Conservation (phyloP, 768 basidiomycete species). For the Leccinum rimulosum region DNA sequence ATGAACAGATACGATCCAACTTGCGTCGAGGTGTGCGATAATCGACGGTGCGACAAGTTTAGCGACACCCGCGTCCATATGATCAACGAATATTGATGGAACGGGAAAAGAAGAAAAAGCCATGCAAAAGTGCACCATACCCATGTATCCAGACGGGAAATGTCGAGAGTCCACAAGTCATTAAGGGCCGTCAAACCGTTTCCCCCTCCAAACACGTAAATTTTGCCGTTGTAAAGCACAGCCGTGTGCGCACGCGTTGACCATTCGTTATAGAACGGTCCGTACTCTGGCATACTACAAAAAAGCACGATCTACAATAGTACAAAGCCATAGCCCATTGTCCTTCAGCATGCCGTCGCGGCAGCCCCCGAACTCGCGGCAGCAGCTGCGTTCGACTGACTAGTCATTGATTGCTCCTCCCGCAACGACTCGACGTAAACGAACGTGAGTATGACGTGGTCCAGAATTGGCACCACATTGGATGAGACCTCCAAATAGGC, state of each 20-base stretch:
- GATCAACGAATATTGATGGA: conserved; percentile 12
- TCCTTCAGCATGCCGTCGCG: no score
- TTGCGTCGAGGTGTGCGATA: conserved; percentile 85
- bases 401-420: no score
- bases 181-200: conserved; percentile 88
- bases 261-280: no score
- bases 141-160: conserved; percentile 41
- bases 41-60: conserved; percentile 47
- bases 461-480: no score
- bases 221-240: conserved; percentile 63
- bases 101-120: background rate
- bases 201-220: conserved; percentile 91
- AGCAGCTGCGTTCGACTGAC: no score
- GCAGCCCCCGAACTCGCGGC: no score
- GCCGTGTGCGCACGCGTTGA: conserved; percentile 88
- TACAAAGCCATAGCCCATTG: no score
- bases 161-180: conserved; percentile 87
- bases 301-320: no score
- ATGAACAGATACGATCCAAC: conserved; percentile 92
- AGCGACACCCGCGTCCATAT: conserved; percentile 30
- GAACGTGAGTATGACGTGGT: no score
- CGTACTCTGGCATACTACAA: no score
- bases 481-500: no score
- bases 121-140: conserved; percentile 44
- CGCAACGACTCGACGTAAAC: no score